phyloP scores from a whole-genome alignment of 2,329 filamentous ascomycete genomes.

The Clonostachys rhizophaga region DNA sequence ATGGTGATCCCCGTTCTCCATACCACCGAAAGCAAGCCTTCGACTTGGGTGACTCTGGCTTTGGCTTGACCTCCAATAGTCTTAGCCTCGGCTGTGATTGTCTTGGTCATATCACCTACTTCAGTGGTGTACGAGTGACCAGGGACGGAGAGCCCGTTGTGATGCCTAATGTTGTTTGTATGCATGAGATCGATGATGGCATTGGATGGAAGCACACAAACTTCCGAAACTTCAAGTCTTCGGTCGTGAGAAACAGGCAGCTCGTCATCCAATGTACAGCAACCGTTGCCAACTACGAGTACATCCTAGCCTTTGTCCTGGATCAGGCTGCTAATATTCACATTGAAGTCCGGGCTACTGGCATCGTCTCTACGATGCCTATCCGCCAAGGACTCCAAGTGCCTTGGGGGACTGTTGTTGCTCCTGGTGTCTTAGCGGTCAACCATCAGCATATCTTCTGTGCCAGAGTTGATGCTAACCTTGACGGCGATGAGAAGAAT shows the following conservation, averaged over 20 bases:
- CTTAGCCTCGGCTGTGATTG: slow-evolving; percentile 69
- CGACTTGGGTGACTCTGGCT: slow-evolving; percentile 66
- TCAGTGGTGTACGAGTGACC: slow-evolving; percentile 51
- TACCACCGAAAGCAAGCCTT: slow-evolving; percentile 69
- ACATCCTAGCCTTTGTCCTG: slow-evolving; percentile 36
- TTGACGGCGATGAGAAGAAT: slow-evolving; percentile 49
- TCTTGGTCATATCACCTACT: slow-evolving; percentile 61
- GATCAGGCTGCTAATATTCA: slow-evolving; percentile 41
- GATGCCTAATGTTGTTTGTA: slow-evolving; percentile 33
- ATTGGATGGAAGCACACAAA: slow-evolving; percentile 60
- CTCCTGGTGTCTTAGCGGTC: slow-evolving; percentile 54
- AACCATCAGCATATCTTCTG: slow-evolving; percentile 67
- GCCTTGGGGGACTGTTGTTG: slow-evolving; percentile 56
- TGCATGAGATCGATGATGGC: slow-evolving; percentile 33
- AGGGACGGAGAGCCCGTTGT: slow-evolving; percentile 45
- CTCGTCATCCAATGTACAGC: slow-evolving; percentile 58
- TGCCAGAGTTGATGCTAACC: slow-evolving; percentile 57
- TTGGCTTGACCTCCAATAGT: slow-evolving; percentile 62
- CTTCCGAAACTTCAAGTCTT: slow-evolving; percentile 50
- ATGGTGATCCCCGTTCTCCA: slow-evolving; percentile 44
- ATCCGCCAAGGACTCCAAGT: slow-evolving; percentile 49
- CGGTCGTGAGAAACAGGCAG: slow-evolving; percentile 48
- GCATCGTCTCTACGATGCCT: slow-evolving; percentile 37
- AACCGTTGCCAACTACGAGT: slow-evolving; percentile 61
- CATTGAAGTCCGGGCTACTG: slow-evolving; percentile 26